Percentiles rank a stretch among this genome's conserved stretches.
Conservation (phyloP, 306 rosid genomes). For the Purshia tridentata region DNA sequence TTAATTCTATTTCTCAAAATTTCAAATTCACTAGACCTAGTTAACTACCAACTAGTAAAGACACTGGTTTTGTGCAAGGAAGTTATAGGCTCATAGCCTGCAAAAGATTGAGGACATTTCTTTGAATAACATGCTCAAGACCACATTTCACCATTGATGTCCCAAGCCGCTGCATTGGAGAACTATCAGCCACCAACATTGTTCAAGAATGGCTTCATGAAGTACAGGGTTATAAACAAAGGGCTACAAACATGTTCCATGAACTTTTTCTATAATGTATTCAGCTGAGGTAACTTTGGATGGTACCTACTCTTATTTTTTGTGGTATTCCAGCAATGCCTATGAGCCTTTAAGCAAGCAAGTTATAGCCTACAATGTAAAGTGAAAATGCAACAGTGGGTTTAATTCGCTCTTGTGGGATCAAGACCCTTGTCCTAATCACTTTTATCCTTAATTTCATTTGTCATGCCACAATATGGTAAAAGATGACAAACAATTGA, state of each 20-base stretch:
- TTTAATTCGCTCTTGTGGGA: no score
- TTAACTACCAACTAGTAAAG: neutral
- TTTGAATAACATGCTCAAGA: no score
- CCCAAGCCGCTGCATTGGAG: no score
- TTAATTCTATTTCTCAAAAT: neutral
- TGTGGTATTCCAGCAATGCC: no score
- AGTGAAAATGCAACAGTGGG: neutral
- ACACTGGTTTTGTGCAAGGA: neutral
- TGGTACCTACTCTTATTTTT: no score
- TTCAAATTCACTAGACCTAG: neutral
- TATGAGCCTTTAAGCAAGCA: no score
- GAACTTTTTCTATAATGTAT: neutral
- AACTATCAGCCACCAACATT: neutral
- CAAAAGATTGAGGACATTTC: neutral
- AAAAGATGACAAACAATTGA: no score
- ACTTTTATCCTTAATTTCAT: no score
- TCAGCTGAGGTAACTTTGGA: neutral
- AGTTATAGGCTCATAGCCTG: neutral
- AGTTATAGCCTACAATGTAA: neutral
- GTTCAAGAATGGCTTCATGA: slow-evolving; percentile 2
- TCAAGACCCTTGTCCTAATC: no score
- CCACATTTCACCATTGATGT: no score
- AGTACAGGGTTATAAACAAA: neutral
- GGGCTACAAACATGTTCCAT: neutral
- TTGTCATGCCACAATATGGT: no score